phyloP scores from a whole-genome alignment of 305 asterid genomes.

The Plantago coronopus region DNA sequence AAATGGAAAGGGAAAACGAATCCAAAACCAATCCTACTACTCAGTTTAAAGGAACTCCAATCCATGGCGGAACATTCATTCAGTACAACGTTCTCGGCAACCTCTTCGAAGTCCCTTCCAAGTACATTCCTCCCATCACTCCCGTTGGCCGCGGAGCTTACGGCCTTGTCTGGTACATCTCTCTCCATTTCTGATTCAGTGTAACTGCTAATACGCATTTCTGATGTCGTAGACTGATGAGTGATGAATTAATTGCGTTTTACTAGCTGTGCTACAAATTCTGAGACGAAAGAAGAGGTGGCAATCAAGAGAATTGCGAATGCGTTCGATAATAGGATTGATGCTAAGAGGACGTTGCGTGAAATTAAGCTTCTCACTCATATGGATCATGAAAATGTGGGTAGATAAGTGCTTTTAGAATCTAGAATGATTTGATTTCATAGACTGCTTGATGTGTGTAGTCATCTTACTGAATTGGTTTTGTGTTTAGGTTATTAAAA shows the following conservation, averaged over 20 bases:
- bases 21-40: slow-evolving; percentile 25
- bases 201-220: not conserved
- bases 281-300: slow-evolving; percentile 69
- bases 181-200: not conserved
- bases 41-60: slow-evolving; percentile 45
- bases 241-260: slow-evolving; percentile 6
- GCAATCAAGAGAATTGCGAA: slow-evolving; percentile 88
- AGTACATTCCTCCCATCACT: slow-evolving; percentile 69
- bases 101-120: slow-evolving; percentile 65
- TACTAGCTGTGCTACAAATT: slow-evolving; percentile 64
- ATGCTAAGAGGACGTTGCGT: slow-evolving; percentile 80
- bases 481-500: slow-evolving; percentile 54
- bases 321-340: slow-evolving; percentile 86
- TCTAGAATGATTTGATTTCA: slow-evolving; percentile 4
- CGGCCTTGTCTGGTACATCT: slow-evolving; percentile 66
- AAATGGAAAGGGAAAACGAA: slow-evolving; percentile 43
- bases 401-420: slow-evolving; percentile 10
- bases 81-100: slow-evolving; percentile 78
- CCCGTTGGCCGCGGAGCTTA: slow-evolving; percentile 93
- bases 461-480: not conserved
- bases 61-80: slow-evolving; percentile 54
- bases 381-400: slow-evolving; percentile 88
- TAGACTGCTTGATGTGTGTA: not conserved
- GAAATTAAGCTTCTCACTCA: slow-evolving; percentile 89
- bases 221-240: slow-evolving; percentile 15